Base-by-base conservation (phyloP, 345 rosid species). In the Microcos paniculata region DNA sequence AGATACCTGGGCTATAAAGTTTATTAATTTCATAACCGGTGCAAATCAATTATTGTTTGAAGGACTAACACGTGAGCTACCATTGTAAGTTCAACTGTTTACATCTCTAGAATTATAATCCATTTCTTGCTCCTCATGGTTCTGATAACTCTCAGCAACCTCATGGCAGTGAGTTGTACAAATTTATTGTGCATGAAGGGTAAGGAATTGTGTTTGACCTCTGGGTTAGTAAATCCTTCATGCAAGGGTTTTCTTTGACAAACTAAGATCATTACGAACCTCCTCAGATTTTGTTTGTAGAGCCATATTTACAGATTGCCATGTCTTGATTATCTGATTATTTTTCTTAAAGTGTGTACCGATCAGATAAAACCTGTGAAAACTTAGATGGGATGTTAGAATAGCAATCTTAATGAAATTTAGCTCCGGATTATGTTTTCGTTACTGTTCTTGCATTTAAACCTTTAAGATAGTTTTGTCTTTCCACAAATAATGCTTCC, bases 41-140 rank as follows among this genome's bases (percentile, higher is more conserved):
- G 85, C 84, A 53, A 85, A 89, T 68, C 98, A 92, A 38, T 85
- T 90, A 69, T 70, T 94, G 81, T 80, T 82, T 15, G 88, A 92
- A 76, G 96, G 97, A 51, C 63, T 85, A 76, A 94, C 98, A 1
- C 98, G 96, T 74, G 98, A 94, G 82, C 79, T 94, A 59, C 85
- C 87, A 13, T 46, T 94, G 98, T 94, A 85, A 89, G 98, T 85
- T 82, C 35, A 19, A 33, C 42, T 42, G 63, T 71, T 75, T 65
- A 19, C 78, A 72, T 59, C 33, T 74, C 63, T 49, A 73, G 33
- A 16, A n/a, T 58, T 33, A 18, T 21, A 35, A 33, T 58, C 19
- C 45, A 26, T 64, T 52, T 15, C 26, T 40, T 14, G 23, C 43
- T 59, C 31, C 53, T 64, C 66, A 31, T 69, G 57, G 21, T 68